A percentile compares a stretch with the other conserved stretches of the same genome.
Evolutionary conservation across 805 yeast genomes (phyloP).

Genomic region (Candida ponderosae): DNA sequence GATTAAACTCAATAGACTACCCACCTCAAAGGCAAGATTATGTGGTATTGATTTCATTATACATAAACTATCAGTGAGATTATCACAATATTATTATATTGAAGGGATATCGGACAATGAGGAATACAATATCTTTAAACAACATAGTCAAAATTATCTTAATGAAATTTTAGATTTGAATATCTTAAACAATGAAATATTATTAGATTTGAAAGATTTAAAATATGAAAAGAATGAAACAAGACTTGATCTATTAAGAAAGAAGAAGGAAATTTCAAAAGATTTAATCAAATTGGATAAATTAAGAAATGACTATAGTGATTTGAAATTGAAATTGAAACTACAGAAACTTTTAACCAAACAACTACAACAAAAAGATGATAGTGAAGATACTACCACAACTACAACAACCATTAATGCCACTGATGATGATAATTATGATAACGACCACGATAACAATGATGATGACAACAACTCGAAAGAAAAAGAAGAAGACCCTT

Average conservation of each 20-base stretch:
- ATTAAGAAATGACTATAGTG: constrained; percentile 16
- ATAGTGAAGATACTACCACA: not conserved
- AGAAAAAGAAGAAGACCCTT: constrained; percentile 5
- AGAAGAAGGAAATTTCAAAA: constrained; percentile 19
- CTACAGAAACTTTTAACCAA: constrained; percentile 13
- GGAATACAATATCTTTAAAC: constrained; percentile 13
- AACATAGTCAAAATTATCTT: constrained; percentile 21
- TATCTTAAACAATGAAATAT: constrained; percentile 25
- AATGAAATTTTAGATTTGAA: constrained; percentile 25
- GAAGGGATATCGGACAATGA: not conserved
- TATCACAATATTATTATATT: constrained; percentile 1
- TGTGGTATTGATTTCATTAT: constrained; percentile 13
- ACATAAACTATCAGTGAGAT: constrained; percentile 5
- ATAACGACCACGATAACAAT: not conserved
- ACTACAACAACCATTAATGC: not conserved
- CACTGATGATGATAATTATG: not conserved
- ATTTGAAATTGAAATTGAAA: constrained; percentile 8
- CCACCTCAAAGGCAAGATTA: constrained; percentile 11
- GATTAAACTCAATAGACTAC: constrained; percentile 19
- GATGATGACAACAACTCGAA: not conserved
- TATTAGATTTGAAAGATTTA: constrained; percentile 20
- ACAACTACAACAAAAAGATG: constrained; percentile 4
- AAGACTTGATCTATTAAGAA: constrained; percentile 21
- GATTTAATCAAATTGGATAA: constrained; percentile 18
- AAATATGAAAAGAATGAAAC: constrained; percentile 22